Percentiles rank a stretch among this genome's conserved stretches.
Evolutionary conservation across 1,284 basidiomycete genomes (phyloP).

Genomic region (Rhodotorula sp.): DNA sequence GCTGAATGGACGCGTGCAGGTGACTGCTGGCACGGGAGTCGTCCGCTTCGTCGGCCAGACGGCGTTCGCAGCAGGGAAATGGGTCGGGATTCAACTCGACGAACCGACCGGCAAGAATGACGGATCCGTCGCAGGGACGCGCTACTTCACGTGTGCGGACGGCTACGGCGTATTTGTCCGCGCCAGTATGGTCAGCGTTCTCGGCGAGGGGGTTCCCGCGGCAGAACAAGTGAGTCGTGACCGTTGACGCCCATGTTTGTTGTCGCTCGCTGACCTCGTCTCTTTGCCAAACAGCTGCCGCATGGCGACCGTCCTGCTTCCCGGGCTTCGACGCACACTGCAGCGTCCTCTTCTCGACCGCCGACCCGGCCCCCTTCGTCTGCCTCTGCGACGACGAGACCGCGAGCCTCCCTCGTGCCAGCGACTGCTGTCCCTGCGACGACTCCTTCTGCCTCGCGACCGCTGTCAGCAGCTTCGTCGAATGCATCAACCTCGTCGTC

Average conservation of each 20-base stretch:
- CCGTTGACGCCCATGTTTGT: not conserved
- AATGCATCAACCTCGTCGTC: not conserved
- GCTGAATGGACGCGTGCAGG: conserved; percentile 67
- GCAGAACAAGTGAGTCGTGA: not conserved
- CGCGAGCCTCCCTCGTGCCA: not conserved
- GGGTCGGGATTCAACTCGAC: conserved; percentile 88
- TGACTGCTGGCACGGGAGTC: conserved; percentile 73
- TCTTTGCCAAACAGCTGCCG: no score
- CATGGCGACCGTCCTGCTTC: not conserved
- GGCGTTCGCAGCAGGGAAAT: conserved; percentile 81
- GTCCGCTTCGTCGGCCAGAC: conserved; percentile 83
- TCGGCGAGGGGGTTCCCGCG: conserved; percentile 41
- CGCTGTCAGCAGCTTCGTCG: not conserved
- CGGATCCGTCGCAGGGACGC: conserved; percentile 75
- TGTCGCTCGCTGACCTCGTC: not conserved
- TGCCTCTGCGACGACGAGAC: not conserved
- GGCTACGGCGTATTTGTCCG: conserved; percentile 87
- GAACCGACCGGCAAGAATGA: conserved; percentile 88
- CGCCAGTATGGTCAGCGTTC: conserved; percentile 74
- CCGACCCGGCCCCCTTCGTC: not conserved
- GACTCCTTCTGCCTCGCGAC: not conserved
- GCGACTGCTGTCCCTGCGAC: not conserved
- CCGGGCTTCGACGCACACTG: not conserved
- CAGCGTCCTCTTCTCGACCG: not conserved
- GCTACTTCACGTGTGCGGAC: conserved; percentile 76